Conservation (phyloP, 2,329 filamentous ascomycete genomes). For the Chaetoscypha palmicola region DNA sequence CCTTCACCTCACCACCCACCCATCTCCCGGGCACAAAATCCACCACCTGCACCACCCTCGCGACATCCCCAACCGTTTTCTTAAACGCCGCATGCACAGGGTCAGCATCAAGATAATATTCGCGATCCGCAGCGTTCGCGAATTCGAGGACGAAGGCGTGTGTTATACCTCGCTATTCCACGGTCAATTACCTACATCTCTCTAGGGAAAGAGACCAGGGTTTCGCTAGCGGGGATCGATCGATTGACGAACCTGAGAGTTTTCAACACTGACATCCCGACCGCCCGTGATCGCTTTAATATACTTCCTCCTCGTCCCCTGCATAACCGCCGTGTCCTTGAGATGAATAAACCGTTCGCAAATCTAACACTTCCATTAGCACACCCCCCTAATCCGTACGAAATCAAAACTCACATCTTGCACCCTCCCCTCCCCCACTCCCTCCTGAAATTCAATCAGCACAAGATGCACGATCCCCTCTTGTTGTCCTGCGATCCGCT, state of each 20-base stretch:
- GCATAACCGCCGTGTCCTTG: neutral
- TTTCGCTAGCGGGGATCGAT: too few species aligned
- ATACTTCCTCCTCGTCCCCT: neutral
- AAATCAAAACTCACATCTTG: constrained; percentile 2
- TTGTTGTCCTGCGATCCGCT: neutral
- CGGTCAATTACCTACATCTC: neutral
- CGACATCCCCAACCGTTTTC: constrained; percentile 37
- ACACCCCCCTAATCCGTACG: neutral
- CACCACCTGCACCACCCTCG: constrained; percentile 48
- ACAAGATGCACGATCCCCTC: neutral
- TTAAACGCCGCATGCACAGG: constrained; percentile 55
- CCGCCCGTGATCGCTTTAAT: neutral
- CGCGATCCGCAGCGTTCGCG: constrained; percentile 53
- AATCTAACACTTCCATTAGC: neutral
- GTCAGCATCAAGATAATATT: constrained; percentile 61
- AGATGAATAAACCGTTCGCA: constrained; percentile 1
- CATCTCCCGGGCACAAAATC: constrained; percentile 47
- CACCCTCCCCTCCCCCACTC: constrained; percentile 2
- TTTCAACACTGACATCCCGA: neutral
- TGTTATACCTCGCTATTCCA: constrained; percentile 48
- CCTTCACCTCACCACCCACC: neutral
- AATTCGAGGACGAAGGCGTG: constrained; percentile 66
- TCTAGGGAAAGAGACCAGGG: neutral
- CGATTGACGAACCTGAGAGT: neutral
- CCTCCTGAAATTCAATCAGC: constrained; percentile 1